Percentiles rank a stretch among this genome's conserved stretches.
These are phyloP conservation scores for Lentinus brumalis DNA, from an alignment of 768 basidiomycete species.

Conservation along the genomic window DNA sequence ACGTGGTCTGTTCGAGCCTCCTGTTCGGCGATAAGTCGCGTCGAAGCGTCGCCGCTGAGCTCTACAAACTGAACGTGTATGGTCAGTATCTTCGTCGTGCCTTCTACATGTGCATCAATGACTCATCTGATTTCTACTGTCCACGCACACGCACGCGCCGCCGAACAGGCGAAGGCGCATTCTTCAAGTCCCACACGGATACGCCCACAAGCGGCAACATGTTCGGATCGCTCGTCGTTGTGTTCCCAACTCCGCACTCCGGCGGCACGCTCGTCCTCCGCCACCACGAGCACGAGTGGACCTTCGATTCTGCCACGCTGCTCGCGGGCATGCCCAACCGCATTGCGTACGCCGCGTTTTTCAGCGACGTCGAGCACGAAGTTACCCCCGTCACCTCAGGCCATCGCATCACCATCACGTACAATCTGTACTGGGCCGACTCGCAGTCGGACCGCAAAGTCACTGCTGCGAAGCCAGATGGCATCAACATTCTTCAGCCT, in stretches of 20 bases:
- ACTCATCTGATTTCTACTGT: not conserved
- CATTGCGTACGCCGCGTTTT: conserved; percentile 45
- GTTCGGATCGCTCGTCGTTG: conserved; percentile 55
- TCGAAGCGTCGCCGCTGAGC: conserved; percentile 33
- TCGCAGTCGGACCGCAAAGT: not conserved
- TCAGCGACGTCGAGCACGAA: conserved; percentile 48
- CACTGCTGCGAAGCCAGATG: not conserved
- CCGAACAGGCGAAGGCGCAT: conserved; percentile 40
- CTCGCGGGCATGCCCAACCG: conserved; percentile 12
- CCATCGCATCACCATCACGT: conserved; percentile 47
- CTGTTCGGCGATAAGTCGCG: not conserved
- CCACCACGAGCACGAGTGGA: conserved; percentile 30
- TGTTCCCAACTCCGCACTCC: conserved; percentile 48
- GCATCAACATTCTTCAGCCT: not conserved
- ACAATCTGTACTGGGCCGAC: conserved; percentile 38
- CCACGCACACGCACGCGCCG: not conserved
- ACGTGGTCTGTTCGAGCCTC: conserved; percentile 20
- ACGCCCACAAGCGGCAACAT: conserved; percentile 46
- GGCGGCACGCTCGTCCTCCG: conserved; percentile 46
- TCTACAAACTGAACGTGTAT: conserved; percentile 52
- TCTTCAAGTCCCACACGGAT: conserved; percentile 54
- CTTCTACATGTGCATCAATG: not conserved
- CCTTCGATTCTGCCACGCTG: conserved; percentile 39
- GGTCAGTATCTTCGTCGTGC: conserved; percentile 28
- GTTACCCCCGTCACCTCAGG: conserved; percentile 44